Conservation (phyloP, 2,329 filamentous ascomycete species). For the Neonectria sp. region DNA sequence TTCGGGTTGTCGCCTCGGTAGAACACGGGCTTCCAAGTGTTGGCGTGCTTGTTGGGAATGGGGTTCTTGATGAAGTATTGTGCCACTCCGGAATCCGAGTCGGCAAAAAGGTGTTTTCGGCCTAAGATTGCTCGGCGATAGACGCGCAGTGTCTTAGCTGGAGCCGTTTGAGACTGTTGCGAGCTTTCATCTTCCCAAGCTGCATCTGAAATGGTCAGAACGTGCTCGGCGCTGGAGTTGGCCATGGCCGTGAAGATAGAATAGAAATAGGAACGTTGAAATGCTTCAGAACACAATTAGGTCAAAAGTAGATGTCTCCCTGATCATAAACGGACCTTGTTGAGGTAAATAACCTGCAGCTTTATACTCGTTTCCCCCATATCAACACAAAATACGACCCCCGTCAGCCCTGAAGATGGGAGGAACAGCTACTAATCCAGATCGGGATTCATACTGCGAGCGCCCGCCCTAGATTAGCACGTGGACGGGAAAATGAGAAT, state of each 20-base stretch:
- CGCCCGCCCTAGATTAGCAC: not conserved
- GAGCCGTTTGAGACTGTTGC: not conserved
- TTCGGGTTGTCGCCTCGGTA: slow-evolving; percentile 39
- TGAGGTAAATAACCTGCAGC: no score
- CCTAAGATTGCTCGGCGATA: slow-evolving; percentile 30
- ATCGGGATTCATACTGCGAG: slow-evolving; percentile 6
- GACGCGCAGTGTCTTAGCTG: slow-evolving; percentile 25
- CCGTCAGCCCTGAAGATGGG: not conserved
- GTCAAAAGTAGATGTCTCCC: no score
- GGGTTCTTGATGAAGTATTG: slow-evolving; percentile 37
- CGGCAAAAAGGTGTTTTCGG: slow-evolving; percentile 34
- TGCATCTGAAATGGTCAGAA: not conserved
- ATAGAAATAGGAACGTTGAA: no score
- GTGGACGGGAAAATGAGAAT: not conserved
- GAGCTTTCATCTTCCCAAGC: not conserved
- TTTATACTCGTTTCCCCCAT: not conserved
- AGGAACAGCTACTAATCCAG: not conserved
- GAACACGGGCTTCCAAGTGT: slow-evolving; percentile 34
- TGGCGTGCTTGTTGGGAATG: slow-evolving; percentile 34
- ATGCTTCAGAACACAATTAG: no score
- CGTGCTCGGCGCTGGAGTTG: not conserved
- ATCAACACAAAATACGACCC: not conserved
- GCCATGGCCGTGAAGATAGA: not conserved
- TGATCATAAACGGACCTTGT: no score
- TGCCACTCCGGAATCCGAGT: not conserved